Evolutionary conservation across 768 basidiomycete genomes (phyloP).

Genomic region (Lyophyllum atratum): DNA sequence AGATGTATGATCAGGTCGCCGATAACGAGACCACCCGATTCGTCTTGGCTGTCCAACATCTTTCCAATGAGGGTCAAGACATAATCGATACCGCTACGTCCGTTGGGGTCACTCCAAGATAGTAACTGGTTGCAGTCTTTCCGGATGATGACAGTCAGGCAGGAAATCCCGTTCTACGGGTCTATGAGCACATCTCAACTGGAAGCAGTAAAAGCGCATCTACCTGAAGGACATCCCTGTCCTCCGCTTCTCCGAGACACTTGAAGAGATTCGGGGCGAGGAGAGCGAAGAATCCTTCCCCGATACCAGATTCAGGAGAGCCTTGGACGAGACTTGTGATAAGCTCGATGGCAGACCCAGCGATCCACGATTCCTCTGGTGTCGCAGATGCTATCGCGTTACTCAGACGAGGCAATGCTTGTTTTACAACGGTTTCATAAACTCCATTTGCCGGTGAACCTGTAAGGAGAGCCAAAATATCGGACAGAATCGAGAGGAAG

Average conservation of each 20-base stretch:
- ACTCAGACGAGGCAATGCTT: constrained; percentile 74
- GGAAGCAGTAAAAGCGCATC: not conserved
- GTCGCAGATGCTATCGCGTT: constrained; percentile 60
- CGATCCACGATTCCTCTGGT: constrained; percentile 70
- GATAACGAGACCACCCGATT: constrained; percentile 90
- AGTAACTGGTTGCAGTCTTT: constrained; percentile 86
- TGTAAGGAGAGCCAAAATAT: constrained; percentile 75
- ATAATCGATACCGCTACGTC: constrained; percentile 75
- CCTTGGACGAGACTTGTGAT: constrained; percentile 72
- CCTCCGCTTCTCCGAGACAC: constrained; percentile 70
- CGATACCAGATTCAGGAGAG: constrained; percentile 62
- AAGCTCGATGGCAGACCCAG: constrained; percentile 82
- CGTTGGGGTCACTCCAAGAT: constrained; percentile 67
- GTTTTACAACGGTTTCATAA: constrained; percentile 72
- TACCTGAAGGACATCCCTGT: constrained; percentile 84
- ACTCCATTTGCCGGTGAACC: constrained; percentile 57
- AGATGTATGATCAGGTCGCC: constrained; percentile 96
- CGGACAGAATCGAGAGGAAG: constrained; percentile 81
- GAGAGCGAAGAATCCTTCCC: constrained; percentile 76
- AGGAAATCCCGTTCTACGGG: constrained; percentile 76
- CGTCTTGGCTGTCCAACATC: constrained; percentile 77
- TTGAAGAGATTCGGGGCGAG: constrained; percentile 77
- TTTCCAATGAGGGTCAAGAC: constrained; percentile 77
- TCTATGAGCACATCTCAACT: not conserved
- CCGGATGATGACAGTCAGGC: constrained; percentile 81